Conservation (phyloP, 2,329 filamentous ascomycete species). For the Colletotrichum spaethianum region DNA sequence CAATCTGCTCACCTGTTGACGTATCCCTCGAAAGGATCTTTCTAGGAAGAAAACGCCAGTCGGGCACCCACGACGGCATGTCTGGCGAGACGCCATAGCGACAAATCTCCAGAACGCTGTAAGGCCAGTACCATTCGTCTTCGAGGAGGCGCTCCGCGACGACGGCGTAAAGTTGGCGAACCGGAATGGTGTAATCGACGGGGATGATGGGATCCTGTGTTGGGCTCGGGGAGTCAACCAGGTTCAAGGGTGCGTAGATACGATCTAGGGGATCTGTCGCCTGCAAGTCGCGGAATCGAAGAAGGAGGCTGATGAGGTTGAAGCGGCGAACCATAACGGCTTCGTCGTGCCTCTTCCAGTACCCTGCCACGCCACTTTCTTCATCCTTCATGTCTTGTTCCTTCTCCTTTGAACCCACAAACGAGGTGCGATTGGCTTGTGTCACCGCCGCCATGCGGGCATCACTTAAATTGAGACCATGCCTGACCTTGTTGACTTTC, state of each 20-base stretch:
- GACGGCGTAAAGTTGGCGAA: background rate
- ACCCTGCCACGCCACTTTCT: no score
- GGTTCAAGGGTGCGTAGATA: background rate
- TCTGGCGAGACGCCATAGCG: background rate
- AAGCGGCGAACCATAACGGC: background rate
- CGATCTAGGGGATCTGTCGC: background rate
- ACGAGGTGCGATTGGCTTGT: no score
- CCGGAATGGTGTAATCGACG: background rate
- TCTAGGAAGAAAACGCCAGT: background rate
- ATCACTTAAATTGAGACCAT: constrained; percentile 1
- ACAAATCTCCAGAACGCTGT: background rate
- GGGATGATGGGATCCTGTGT: background rate
- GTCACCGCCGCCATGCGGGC: background rate
- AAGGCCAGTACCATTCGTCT: background rate
- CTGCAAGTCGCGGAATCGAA: background rate
- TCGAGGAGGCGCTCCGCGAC: background rate
- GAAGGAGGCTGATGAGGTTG: background rate
- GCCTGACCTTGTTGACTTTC: background rate
- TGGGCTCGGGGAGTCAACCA: background rate
- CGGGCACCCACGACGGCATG: background rate
- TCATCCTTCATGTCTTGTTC: no score
- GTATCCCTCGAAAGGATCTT: background rate
- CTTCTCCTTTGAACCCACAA: no score
- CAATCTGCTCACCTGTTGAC: background rate
- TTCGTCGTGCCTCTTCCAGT: background rate